Conservation (phyloP, 495 filamentous ascomycete species). For the Penicillium diatomitis region DNA sequence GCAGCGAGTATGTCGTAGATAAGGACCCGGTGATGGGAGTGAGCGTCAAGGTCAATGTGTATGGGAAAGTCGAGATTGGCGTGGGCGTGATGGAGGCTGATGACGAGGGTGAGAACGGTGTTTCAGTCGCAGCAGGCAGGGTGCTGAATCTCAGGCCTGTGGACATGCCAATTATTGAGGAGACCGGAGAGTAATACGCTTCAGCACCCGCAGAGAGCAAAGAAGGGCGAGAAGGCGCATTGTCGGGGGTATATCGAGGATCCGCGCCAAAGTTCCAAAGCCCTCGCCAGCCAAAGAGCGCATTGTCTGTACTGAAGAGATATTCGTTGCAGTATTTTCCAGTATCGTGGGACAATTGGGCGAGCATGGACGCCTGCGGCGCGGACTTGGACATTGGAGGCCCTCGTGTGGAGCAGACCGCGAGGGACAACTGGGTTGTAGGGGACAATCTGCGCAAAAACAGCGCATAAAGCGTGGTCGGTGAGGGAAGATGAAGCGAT, state of each 20-base stretch:
- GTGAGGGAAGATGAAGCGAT: constrained; percentile 70
- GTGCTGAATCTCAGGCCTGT: constrained; percentile 84
- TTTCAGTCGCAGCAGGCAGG: constrained; percentile 71
- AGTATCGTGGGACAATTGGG: constrained; percentile 76
- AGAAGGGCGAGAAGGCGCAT: constrained; percentile 20
- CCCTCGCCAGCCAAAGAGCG: constrained; percentile 75
- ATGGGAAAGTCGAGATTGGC: constrained; percentile 54
- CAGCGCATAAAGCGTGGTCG: constrained; percentile 75
- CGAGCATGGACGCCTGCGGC: constrained; percentile 46
- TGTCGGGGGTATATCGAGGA: constrained; percentile 36
- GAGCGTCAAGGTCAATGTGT: constrained; percentile 83
- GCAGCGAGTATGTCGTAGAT: constrained; percentile 80
- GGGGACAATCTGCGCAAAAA: constrained; percentile 76
- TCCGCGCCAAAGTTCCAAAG: constrained; percentile 92
- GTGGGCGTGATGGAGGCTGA: constrained; percentile 11
- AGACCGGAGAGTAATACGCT: constrained; percentile 85
- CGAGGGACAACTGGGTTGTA: constrained; percentile 68
- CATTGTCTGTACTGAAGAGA: constrained; percentile 85
- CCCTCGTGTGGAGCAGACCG: constrained; percentile 67
- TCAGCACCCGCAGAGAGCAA: constrained; percentile 79
- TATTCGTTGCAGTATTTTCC: constrained; percentile 87
- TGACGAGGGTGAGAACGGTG: constrained; percentile 18
- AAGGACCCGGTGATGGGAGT: constrained; percentile 91
- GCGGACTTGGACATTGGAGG: constrained; percentile 34
- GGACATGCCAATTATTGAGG: constrained; percentile 78